Conservation (phyloP, 768 basidiomycete genomes). For the Chalciporus pseudorubinellus region DNA sequence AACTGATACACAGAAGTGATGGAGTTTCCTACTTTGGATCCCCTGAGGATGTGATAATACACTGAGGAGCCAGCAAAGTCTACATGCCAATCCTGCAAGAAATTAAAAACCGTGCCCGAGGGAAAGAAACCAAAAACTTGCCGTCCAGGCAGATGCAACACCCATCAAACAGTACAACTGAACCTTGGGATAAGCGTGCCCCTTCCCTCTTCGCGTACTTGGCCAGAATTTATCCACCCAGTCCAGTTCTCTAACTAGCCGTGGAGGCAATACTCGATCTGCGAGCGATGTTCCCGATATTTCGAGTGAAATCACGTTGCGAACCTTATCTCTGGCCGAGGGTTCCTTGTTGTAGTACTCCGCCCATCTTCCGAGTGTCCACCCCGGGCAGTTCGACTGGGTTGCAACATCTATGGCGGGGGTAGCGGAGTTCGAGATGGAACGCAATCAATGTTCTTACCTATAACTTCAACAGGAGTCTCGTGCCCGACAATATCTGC, state of each 20-base stretch:
- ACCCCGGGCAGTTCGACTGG: constrained; percentile 80
- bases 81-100: constrained; percentile 88
- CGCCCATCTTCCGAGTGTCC: constrained; percentile 91
- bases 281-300: constrained; percentile 84
- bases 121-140: constrained; percentile 37
- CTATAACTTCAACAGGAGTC: constrained; percentile 87
- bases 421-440: constrained; percentile 2
- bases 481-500: constrained; percentile 77
- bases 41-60: constrained; percentile 92
- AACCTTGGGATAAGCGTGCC: constrained; percentile 85
- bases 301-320: constrained; percentile 95
- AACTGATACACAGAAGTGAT: neutral
- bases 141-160: constrained; percentile 91
- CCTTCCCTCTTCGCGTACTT: constrained; percentile 64
- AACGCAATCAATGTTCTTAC: constrained; percentile 39
- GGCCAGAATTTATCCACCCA: constrained; percentile 99
- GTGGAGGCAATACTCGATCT: constrained; percentile 77
- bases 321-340: constrained; percentile 74
- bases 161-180: constrained; percentile 98
- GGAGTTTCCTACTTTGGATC: constrained; percentile 62
- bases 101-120: neutral
- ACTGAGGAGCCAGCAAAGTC: constrained; percentile 98
- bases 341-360: constrained; percentile 76
- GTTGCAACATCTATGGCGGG: constrained; percentile 71
- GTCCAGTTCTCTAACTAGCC: constrained; percentile 82